These are phyloP conservation scores for Diddensiella santjacobensis DNA, from an alignment of 805 yeast species.

Conservation along the genomic window DNA sequence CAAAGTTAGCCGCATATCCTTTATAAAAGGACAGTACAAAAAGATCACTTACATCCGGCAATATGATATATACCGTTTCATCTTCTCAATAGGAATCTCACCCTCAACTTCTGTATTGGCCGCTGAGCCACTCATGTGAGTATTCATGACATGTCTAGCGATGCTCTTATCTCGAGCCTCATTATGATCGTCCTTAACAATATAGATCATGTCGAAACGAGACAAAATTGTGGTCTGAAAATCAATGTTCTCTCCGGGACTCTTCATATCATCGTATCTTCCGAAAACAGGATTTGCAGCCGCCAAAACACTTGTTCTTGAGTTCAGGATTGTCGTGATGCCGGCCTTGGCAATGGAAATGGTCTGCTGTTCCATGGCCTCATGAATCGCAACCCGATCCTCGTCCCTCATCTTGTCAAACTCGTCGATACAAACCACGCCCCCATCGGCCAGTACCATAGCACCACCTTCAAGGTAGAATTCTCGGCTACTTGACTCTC, in stretches of 20 bases:
- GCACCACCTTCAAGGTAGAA: conserved; percentile 99
- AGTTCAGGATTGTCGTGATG: conserved; percentile 91
- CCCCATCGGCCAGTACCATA: conserved; percentile 99
- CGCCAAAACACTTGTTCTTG: conserved; percentile 93
- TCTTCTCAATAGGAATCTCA: conserved; percentile 83
- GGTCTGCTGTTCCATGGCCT: conserved; percentile 99
- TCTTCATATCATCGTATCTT: conserved; percentile 89
- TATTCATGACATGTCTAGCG: conserved; percentile 91
- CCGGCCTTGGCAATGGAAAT: conserved; percentile 99
- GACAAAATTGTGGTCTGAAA: conserved; percentile 96
- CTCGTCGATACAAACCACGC: conserved; percentile 98
- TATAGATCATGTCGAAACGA: conserved; percentile 97
- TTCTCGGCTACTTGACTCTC: conserved; percentile 83
- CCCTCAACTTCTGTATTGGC: conserved; percentile 56
- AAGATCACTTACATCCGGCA: conserved; percentile 57
- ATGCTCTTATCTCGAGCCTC: conserved; percentile 79
- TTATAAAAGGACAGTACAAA: too few species aligned
- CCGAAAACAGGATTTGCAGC: conserved; percentile 99
- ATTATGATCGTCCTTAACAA: conserved; percentile 93
- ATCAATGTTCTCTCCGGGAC: conserved; percentile 97
- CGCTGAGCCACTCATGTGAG: conserved; percentile 75
- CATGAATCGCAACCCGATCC: conserved; percentile 97
- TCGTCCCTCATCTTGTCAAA: conserved; percentile 99
- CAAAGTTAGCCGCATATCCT: too few species aligned
- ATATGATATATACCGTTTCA: conserved; percentile 90